phyloP scores from a whole-genome alignment of 2,329 filamentous ascomycete species.

The Aureobasidium sp. region DNA sequence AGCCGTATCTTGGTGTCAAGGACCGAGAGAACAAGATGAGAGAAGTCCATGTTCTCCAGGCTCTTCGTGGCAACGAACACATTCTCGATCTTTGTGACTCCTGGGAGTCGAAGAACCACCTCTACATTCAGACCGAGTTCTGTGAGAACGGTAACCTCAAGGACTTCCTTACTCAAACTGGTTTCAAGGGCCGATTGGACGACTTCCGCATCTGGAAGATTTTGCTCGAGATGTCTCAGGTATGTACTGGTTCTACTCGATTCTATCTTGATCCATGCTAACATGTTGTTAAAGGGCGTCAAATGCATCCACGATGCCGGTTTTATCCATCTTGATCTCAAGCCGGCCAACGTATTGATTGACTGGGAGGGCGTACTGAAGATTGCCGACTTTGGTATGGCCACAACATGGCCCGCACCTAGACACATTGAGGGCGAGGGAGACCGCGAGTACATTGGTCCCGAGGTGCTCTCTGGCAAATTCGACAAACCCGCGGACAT shows the following conservation, averaged over 20 bases:
- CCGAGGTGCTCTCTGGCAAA: conserved; percentile 77
- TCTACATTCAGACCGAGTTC: conserved; percentile 97
- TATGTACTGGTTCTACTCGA: conserved; percentile 39
- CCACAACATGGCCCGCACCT: conserved; percentile 67
- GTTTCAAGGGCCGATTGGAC: conserved; percentile 77
- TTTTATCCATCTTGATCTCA: conserved; percentile 78
- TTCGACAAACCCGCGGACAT: conserved; percentile 90
- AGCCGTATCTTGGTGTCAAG: conserved; percentile 66
- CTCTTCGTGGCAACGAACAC: conserved; percentile 73
- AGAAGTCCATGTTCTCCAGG: conserved; percentile 71
- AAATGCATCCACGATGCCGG: conserved; percentile 83
- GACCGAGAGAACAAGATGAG: conserved; percentile 78
- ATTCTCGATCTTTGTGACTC: conserved; percentile 74
- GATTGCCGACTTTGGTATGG: conserved; percentile 80
- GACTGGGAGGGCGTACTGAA: conserved; percentile 74
- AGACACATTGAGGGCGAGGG: conserved; percentile 80
- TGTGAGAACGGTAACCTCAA: conserved; percentile 91
- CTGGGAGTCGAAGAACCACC: conserved; percentile 77
- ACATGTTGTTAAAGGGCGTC: conserved; percentile 54
- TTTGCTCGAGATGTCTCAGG: conserved; percentile 72
- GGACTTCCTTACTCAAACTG: conserved; percentile 73
- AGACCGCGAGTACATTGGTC: conserved; percentile 92
- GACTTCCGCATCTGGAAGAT: conserved; percentile 99
- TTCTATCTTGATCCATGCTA: conserved; percentile 15
- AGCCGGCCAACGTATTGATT: conserved; percentile 77